These are phyloP conservation scores for Carallia pectinifolia DNA, from an alignment of 345 rosid genomes.

Conservation along the genomic window DNA sequence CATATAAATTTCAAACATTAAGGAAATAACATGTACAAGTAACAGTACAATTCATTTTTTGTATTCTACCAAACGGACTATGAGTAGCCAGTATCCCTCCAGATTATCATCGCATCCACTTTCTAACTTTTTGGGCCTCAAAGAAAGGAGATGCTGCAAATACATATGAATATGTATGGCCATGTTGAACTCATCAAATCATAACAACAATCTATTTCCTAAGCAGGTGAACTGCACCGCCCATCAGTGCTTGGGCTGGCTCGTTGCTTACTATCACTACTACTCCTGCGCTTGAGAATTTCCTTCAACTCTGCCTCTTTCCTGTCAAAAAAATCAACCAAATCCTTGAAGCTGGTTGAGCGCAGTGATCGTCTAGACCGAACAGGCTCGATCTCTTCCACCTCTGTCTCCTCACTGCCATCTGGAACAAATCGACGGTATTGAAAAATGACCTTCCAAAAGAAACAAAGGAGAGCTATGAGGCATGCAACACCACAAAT, in stretches of 20 bases:
- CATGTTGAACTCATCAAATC: background rate
- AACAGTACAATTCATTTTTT: background rate
- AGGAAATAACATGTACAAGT: background rate
- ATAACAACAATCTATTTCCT: background rate
- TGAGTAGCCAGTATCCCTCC: background rate
- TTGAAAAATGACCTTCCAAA: constrained; percentile 51
- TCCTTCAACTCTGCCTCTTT: constrained; percentile 40
- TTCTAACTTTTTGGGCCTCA: background rate
- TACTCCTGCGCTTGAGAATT: constrained; percentile 49
- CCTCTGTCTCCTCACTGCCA: constrained; percentile 24
- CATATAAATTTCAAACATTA: too few species aligned
- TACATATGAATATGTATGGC: background rate
- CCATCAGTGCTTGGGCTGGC: constrained; percentile 39
- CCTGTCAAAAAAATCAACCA: constrained; percentile 57
- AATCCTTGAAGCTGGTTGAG: constrained; percentile 47
- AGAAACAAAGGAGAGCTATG: constrained; percentile 52
- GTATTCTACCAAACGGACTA: constrained; percentile 3
- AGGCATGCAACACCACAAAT: constrained; percentile 67
- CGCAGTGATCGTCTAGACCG: constrained; percentile 37
- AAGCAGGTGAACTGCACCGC: constrained; percentile 25
- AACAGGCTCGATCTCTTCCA: constrained; percentile 48
- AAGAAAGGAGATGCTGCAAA: background rate
- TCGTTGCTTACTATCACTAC: constrained; percentile 37
- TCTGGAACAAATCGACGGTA: constrained; percentile 54
- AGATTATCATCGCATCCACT: background rate